A percentile compares a stretch with the other conserved stretches of the same genome.
These are phyloP conservation scores for Discostella stelligera DNA, from an alignment of 352 stramenopile species.

Conservation along the genomic window DNA sequence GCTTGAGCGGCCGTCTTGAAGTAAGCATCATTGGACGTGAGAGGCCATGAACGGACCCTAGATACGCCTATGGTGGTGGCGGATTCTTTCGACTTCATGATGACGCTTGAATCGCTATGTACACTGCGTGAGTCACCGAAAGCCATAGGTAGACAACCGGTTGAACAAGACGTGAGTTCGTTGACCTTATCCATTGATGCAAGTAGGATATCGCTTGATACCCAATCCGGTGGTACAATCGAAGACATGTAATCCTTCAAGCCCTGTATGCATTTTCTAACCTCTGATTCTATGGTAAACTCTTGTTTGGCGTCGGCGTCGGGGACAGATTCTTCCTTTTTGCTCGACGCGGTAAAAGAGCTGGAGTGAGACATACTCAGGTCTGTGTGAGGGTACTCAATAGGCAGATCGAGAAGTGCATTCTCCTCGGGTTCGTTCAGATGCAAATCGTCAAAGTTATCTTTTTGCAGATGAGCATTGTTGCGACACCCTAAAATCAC, in stretches of 20 bases:
- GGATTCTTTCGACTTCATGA: not conserved
- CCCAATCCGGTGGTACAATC: not conserved
- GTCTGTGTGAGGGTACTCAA: not conserved
- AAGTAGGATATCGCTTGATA: not conserved
- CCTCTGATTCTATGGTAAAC: not conserved
- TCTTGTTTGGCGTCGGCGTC: not conserved
- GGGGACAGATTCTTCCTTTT: not conserved
- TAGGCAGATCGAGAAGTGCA: not conserved
- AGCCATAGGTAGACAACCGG: not conserved
- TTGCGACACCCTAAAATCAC: not conserved
- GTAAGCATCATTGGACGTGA: not conserved
- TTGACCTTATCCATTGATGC: not conserved
- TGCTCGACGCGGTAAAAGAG: not conserved
- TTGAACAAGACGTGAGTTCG: not conserved
- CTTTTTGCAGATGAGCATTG: not conserved
- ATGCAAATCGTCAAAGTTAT: not conserved
- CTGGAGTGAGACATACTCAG: not conserved
- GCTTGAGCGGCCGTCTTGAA: not conserved
- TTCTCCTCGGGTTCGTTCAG: not conserved
- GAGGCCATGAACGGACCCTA: not conserved
- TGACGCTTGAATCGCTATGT: not conserved
- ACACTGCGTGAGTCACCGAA: not conserved
- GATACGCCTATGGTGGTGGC: not conserved
- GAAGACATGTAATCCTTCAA: not conserved
- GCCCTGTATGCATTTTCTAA: not conserved